These are phyloP conservation scores for Neurospora discreta DNA, from an alignment of 495 filamentous ascomycete species.

Conservation along the genomic window DNA sequence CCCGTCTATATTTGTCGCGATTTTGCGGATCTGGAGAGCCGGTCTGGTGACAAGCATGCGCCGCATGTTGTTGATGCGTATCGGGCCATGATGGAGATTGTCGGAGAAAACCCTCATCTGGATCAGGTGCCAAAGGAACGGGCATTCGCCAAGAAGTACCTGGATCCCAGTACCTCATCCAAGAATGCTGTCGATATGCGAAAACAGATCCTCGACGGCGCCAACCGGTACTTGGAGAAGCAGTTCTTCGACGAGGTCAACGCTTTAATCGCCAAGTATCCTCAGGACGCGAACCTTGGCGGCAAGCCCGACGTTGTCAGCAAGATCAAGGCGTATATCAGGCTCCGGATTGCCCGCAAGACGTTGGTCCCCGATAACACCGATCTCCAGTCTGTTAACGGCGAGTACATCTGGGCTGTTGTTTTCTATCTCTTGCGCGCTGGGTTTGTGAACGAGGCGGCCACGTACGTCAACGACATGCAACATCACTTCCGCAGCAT, in stretches of 20 bases:
- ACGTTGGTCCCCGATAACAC: constrained; percentile 67
- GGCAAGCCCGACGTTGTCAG: constrained; percentile 78
- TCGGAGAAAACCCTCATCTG: constrained; percentile 49
- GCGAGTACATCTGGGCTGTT: constrained; percentile 84
- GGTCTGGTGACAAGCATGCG: constrained; percentile 52
- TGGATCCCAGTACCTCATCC: constrained; percentile 58
- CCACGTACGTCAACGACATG: constrained; percentile 72
- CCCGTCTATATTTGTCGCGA: constrained; percentile 60
- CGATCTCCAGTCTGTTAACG: constrained; percentile 59
- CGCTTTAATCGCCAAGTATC: constrained; percentile 63
- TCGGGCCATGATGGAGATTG: constrained; percentile 61
- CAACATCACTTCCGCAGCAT: constrained; percentile 69
- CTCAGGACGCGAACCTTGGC: constrained; percentile 78
- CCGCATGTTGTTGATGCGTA: constrained; percentile 68
- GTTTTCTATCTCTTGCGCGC: constrained; percentile 86
- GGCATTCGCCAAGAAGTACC: constrained; percentile 61
- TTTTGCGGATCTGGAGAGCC: constrained; percentile 58
- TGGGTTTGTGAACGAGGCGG: constrained; percentile 74
- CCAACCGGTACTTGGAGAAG: constrained; percentile 63
- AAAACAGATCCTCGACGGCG: constrained; percentile 67
- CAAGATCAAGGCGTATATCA: constrained; percentile 85
- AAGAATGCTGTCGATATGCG: constrained; percentile 47
- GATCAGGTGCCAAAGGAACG: constrained; percentile 55
- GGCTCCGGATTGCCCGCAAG: constrained; percentile 61
- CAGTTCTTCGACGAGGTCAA: constrained; percentile 64